Conservation (phyloP, 2,329 filamentous ascomycete genomes). For the Cytospora schulzeri region DNA sequence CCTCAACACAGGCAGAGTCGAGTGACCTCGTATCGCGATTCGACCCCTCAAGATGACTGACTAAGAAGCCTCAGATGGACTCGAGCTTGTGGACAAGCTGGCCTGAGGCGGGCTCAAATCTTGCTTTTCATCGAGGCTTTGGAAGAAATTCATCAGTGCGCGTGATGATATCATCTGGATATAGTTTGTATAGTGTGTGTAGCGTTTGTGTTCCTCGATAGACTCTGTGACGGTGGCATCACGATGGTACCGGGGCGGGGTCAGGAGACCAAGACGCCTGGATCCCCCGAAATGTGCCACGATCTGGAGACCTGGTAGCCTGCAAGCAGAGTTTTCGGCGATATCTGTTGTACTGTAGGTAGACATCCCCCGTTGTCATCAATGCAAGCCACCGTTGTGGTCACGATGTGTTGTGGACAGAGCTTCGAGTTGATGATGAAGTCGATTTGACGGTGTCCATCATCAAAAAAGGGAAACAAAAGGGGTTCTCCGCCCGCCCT, state of each 20-base stretch:
- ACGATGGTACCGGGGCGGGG: not conserved
- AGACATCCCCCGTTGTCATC: not conserved
- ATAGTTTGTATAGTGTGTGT: not conserved
- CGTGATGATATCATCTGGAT: not conserved
- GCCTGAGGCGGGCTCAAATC: not conserved
- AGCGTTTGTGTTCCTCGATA: not conserved
- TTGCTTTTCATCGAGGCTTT: not conserved
- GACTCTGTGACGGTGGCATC: not conserved
- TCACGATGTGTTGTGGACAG: not conserved
- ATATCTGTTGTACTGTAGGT: not conserved
- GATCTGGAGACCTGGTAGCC: not conserved
- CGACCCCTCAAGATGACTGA: constrained; percentile 12
- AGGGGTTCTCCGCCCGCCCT: not conserved
- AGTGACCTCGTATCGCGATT: constrained; percentile 3
- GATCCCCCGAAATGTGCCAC: not conserved
- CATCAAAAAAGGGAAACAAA: not conserved
- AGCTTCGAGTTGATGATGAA: not conserved
- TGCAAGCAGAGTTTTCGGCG: not conserved
- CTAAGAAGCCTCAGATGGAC: not conserved
- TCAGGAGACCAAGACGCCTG: not conserved
- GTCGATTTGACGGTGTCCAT: not conserved
- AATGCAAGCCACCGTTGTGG: not conserved
- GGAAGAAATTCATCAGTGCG: not conserved
- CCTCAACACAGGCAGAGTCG: not conserved
- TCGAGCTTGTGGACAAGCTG: not conserved